phyloP scores from a whole-genome alignment of 140 eudicot species.

The Erigeron philadelphicus region DNA sequence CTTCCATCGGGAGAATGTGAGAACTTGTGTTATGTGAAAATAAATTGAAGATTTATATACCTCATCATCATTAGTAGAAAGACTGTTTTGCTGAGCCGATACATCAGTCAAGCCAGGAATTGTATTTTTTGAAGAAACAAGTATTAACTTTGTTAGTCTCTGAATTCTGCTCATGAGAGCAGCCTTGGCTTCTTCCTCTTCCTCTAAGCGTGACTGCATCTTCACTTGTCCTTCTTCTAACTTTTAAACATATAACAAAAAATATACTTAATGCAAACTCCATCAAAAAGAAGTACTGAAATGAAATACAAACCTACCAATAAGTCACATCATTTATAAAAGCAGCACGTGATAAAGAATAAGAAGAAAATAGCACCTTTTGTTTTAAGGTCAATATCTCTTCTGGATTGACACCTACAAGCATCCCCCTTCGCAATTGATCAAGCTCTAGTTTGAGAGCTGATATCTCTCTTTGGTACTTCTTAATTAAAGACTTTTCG shows the following conservation, averaged over 20 bases:
- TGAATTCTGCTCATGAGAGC: constrained; percentile 99
- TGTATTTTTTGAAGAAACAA: constrained; percentile 82
- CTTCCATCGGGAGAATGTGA: constrained; percentile 5
- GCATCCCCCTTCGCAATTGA: constrained; percentile 81
- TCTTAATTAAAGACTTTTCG: constrained; percentile 89
- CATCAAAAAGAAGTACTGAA: background rate
- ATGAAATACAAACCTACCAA: constrained; percentile 6
- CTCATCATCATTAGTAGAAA: constrained; percentile 53
- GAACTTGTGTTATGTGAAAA: background rate
- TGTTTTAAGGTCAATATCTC: constrained; percentile 80
- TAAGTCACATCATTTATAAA: background rate
- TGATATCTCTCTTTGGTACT: constrained; percentile 90
- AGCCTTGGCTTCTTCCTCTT: constrained; percentile 99
- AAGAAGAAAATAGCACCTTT: constrained; percentile 40
- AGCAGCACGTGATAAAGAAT: constrained; percentile 14
- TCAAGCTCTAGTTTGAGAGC: constrained; percentile 83
- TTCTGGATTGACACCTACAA: constrained; percentile 88
- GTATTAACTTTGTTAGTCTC: constrained; percentile 90
- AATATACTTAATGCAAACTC: constrained; percentile 7
- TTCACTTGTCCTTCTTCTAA: constrained; percentile 98
- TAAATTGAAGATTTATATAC: constrained; percentile 38
- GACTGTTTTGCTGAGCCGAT: constrained; percentile 44
- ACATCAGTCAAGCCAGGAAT: constrained; percentile 61
- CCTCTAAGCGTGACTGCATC: constrained; percentile 96
- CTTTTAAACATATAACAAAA: constrained; percentile 35